A percentile compares a stretch with the other conserved stretches of the same genome.
Evolutionary conservation across 2,329 filamentous ascomycete genomes (phyloP).

Genomic region (Diaporthe citrichinensis): DNA sequence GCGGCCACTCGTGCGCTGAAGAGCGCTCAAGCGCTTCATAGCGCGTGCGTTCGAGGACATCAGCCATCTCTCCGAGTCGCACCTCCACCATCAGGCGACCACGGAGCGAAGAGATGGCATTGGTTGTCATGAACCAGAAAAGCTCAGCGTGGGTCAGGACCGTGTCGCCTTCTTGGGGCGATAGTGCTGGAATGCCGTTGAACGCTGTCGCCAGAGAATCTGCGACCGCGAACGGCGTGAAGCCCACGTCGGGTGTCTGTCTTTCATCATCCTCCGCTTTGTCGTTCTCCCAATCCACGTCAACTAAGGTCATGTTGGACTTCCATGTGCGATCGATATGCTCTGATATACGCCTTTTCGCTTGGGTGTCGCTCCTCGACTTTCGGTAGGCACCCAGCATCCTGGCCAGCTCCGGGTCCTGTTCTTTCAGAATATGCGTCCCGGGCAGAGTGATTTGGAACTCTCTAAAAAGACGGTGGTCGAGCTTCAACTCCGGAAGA

Average conservation of each 20-base stretch:
- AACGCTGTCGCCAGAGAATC: not conserved
- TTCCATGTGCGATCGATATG: not conserved
- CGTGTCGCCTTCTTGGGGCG: not conserved
- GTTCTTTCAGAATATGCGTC: not conserved
- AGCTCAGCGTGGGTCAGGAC: not conserved
- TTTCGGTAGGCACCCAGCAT: not conserved
- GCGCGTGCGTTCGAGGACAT: constrained; percentile 49
- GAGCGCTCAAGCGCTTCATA: constrained; percentile 45
- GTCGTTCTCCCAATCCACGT: not conserved
- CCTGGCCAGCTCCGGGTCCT: not conserved
- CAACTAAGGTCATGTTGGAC: not conserved
- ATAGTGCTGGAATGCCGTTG: not conserved
- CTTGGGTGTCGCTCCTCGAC: not conserved
- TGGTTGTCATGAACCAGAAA: not conserved
- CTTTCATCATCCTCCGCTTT: not conserved
- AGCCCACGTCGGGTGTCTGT: not conserved
- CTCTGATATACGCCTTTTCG: not conserved
- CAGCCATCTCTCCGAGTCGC: constrained; percentile 49
- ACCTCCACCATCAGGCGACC: constrained; percentile 44
- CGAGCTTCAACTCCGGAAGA: not conserved
- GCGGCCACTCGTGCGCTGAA: not conserved
- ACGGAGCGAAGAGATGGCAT: not conserved
- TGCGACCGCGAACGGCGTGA: not conserved
- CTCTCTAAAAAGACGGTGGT: not conserved
- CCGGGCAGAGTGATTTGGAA: not conserved